These are phyloP conservation scores for Stygiomarasmius scandens DNA, from an alignment of 1,284 basidiomycete genomes.

Conservation along the genomic window DNA sequence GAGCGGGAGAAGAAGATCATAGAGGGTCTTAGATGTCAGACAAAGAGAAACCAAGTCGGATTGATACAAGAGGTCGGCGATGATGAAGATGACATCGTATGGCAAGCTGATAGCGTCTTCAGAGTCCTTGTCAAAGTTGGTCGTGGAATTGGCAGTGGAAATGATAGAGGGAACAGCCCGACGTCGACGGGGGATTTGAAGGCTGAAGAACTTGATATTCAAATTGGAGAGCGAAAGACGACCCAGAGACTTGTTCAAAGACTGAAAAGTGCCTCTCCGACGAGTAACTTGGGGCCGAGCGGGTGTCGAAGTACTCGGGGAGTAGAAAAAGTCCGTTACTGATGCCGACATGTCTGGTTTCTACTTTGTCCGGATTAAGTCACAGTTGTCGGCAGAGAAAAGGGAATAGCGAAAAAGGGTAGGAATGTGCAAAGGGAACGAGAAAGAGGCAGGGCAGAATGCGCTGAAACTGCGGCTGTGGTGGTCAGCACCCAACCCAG, in stretches of 20 bases:
- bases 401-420: conserved; percentile 19
- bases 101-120: conserved; percentile 25
- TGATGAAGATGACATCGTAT: conserved; percentile 39
- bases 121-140: neutral
- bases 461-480: neutral
- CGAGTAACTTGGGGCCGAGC: neutral
- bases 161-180: neutral
- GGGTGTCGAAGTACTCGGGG: neutral
- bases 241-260: neutral
- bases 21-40: conserved; percentile 34
- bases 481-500: neutral
- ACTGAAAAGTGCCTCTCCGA: neutral
- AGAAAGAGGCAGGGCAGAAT: conserved; percentile 28
- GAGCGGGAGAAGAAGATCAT: conserved; percentile 36
- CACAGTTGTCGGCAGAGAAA: conserved; percentile 18
- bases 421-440: conserved; percentile 24
- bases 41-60: conserved; percentile 40
- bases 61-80: conserved; percentile 35
- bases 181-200: neutral
- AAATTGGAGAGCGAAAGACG: neutral
- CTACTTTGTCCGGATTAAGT: no score
- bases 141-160: neutral
- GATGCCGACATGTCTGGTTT: neutral
- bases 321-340: neutral
- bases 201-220: neutral